Conservation (phyloP, 2,329 filamentous ascomycete genomes). For the Colletotrichum theobromicola region DNA sequence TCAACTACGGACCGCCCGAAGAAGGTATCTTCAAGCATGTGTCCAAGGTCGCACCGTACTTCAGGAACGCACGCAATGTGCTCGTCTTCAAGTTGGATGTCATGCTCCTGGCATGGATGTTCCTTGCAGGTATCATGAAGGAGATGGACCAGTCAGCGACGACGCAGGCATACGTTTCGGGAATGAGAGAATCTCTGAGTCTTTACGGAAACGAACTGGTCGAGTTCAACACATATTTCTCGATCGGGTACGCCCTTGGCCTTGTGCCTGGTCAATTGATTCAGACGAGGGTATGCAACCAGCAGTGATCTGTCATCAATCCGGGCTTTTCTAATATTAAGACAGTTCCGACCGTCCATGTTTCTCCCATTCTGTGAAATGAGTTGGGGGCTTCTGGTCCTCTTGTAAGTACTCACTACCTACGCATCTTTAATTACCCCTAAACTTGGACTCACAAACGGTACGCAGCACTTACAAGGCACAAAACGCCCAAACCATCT, state of each 20-base stretch:
- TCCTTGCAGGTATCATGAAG: conserved; percentile 26
- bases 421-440: fast-evolving
- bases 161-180: conserved; percentile 43
- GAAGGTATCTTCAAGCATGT: conserved; percentile 21
- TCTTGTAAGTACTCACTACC: background rate
- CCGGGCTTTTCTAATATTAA: background rate
- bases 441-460: conserved; percentile 1
- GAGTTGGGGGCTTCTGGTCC: conserved; percentile 30
- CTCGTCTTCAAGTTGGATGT: conserved; percentile 39
- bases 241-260: conserved; percentile 26
- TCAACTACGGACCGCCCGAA: conserved; percentile 14
- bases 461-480: conserved; percentile 27
- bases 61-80: conserved; percentile 35
- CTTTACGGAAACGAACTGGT: conserved; percentile 37
- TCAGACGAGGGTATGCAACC: conserved; percentile 26
- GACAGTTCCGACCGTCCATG: conserved; percentile 7
- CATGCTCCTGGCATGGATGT: conserved; percentile 39
- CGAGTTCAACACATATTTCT: conserved; percentile 25
- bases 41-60: conserved; percentile 27
- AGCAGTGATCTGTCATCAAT: background rate
- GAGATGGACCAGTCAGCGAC: conserved; percentile 40
- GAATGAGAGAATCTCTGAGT: conserved; percentile 40
- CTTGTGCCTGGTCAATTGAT: conserved; percentile 32
- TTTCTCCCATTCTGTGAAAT: conserved; percentile 43
- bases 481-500: conserved; percentile 34